Conservation (phyloP, 2,329 filamentous ascomycete genomes). For the Xenoacremonium recifei region DNA sequence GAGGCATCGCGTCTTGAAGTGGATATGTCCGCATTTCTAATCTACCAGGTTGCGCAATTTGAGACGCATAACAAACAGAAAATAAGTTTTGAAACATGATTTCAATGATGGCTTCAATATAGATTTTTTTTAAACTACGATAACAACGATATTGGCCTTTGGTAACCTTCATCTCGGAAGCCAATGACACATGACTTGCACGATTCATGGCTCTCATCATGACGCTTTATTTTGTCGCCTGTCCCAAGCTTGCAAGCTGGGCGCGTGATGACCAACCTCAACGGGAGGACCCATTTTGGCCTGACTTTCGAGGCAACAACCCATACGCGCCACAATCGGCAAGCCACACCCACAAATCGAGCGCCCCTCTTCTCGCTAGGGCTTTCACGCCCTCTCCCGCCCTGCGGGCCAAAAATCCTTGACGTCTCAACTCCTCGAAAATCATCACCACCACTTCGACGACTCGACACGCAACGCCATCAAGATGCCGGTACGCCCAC, state of each 20-base stretch:
- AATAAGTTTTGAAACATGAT: too few species aligned
- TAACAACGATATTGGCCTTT: too few species aligned
- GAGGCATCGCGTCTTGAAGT: too few species aligned
- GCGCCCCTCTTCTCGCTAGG: slow-evolving; percentile 32
- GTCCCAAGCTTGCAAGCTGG: slow-evolving; percentile 1
- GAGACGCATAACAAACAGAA: too few species aligned
- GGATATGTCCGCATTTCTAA: too few species aligned
- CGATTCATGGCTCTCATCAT: slow-evolving; percentile 1
- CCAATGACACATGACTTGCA: background rate
- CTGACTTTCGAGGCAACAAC: slow-evolving; percentile 12
- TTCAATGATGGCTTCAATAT: too few species aligned
- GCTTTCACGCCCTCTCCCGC: slow-evolving; percentile 37
- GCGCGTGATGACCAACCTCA: slow-evolving; percentile 1
- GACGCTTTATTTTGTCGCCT: slow-evolving; percentile 16
- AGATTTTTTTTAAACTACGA: too few species aligned
- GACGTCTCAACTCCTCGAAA: slow-evolving; percentile 29
- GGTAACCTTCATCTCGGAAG: too few species aligned
- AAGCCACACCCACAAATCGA: slow-evolving; percentile 13
- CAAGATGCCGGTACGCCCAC: slow-evolving; percentile 42
- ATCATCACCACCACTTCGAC: slow-evolving; percentile 31
- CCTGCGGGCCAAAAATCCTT: slow-evolving; percentile 35
- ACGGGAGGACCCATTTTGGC: background rate
- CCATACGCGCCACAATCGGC: slow-evolving; percentile 17
- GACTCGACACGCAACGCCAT: slow-evolving; percentile 38
- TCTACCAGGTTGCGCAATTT: too few species aligned